These are phyloP conservation scores for Aphanomyces invadans DNA, from an alignment of 352 stramenopile species.

Conservation along the genomic window DNA sequence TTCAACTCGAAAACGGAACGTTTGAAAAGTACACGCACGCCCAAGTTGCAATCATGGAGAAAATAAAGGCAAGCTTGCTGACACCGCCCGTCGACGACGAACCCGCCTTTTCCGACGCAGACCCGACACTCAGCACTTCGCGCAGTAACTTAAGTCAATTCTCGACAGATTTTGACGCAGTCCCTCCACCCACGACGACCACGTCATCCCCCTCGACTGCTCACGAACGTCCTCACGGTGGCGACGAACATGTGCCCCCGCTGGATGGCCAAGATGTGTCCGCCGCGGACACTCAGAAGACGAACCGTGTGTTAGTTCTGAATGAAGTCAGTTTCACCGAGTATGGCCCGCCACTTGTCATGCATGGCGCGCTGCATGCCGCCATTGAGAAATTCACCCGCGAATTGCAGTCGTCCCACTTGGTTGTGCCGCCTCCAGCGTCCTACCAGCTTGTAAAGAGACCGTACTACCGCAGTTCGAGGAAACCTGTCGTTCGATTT, in stretches of 20 bases:
- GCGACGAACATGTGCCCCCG: too few relatives aligned
- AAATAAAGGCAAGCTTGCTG: neutral
- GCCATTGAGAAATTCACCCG: slow-evolving; percentile 55
- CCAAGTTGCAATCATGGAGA: neutral
- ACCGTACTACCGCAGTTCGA: slow-evolving; percentile 50
- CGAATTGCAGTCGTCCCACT: slow-evolving; percentile 51
- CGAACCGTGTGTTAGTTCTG: slow-evolving; percentile 22
- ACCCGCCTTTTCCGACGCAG: neutral
- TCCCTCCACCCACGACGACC: neutral
- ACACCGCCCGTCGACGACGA: too few relatives aligned
- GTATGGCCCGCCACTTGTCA: slow-evolving; percentile 36
- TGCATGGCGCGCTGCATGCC: slow-evolving; percentile 47
- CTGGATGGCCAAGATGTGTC: too few relatives aligned
- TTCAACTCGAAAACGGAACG: neutral
- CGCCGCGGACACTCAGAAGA: too few relatives aligned
- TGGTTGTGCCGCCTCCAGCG: slow-evolving; percentile 47
- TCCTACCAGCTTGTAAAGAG: slow-evolving; percentile 75
- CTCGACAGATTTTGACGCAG: neutral
- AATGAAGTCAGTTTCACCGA: slow-evolving; percentile 51
- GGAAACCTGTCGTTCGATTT: slow-evolving; percentile 54
- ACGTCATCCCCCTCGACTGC: too few relatives aligned
- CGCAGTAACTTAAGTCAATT: neutral
- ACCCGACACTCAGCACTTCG: neutral
- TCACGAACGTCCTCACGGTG: too few relatives aligned
- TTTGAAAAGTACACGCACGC: slow-evolving; percentile 19